Percentiles rank a stretch among this genome's conserved stretches.
Conservation (phyloP, 2,329 filamentous ascomycete species). For the Ophiocordyceps sinensis region DNA sequence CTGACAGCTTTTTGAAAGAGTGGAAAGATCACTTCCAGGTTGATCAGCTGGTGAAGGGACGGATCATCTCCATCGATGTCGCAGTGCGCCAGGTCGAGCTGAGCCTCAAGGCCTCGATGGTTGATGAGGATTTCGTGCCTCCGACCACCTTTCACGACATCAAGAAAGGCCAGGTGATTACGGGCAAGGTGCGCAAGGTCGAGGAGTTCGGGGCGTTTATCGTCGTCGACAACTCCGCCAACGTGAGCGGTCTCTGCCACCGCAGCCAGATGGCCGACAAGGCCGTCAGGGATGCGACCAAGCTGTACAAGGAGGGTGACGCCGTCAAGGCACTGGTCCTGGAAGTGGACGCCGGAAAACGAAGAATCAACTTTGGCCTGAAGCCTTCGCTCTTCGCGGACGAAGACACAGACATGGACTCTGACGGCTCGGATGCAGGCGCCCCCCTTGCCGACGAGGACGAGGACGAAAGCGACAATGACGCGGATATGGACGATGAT, state of each 20-base stretch:
- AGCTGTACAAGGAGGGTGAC: slow-evolving; percentile 82
- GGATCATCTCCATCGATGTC: slow-evolving; percentile 59
- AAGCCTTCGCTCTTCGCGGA: slow-evolving; percentile 85
- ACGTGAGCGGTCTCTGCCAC: slow-evolving; percentile 88
- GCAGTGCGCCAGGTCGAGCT: slow-evolving; percentile 62
- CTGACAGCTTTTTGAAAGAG: slow-evolving; percentile 82
- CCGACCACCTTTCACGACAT: slow-evolving; percentile 65
- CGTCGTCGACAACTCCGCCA: slow-evolving; percentile 70
- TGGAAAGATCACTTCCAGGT: slow-evolving; percentile 85
- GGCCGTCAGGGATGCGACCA: slow-evolving; percentile 67
- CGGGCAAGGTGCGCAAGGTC: slow-evolving; percentile 83
- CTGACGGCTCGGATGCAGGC: slow-evolving; percentile 30
- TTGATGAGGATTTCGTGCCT: slow-evolving; percentile 66
- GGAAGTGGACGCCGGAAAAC: slow-evolving; percentile 59
- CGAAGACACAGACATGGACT: slow-evolving; percentile 36
- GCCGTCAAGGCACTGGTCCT: slow-evolving; percentile 84
- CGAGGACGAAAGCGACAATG: slow-evolving; percentile 32
- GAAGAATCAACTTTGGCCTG: slow-evolving; percentile 74
- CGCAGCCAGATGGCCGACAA: slow-evolving; percentile 83
- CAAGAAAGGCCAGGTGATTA: slow-evolving; percentile 65
- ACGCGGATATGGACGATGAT: slow-evolving; percentile 33
- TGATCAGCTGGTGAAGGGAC: slow-evolving; percentile 82
- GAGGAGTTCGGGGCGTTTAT: slow-evolving; percentile 94
- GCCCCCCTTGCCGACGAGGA: slow-evolving; percentile 30
- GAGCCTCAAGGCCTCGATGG: slow-evolving; percentile 71